Evolutionary conservation across 1,139 yeast species (phyloP), one percentile per base, ranked within the genome.

Genomic region (Candida gigantensis): DNA sequence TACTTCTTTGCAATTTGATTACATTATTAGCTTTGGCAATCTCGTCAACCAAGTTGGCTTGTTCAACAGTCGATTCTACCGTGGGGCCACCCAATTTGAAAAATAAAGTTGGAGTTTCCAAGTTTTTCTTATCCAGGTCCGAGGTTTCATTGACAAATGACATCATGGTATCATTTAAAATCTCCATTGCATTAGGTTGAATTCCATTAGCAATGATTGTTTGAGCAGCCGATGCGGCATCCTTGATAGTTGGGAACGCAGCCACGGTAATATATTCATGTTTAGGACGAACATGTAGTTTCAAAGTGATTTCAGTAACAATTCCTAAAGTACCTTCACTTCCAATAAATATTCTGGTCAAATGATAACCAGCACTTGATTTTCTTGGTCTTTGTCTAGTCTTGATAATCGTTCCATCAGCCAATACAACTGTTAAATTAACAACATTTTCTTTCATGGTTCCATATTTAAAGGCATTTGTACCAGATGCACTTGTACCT

Each of bases 71-170:
- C 7, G 75, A 68, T 9, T 60, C 58, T 28, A 69, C 58, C 28
- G 80, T 72, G 11, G 68, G 57, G 3, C 94, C 95, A 14, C 95
- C 94, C 34, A 87, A 62, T 52, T 84, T 81, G 60, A 84, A 71
- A 43, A 84, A 72, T 38, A 89, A 60, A 0, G 96, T 84, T 10
- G 96, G 95, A 34, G 70, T 65, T 55, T 86, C 96, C 37, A 60
- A 41, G 38, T 64, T 66, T 39, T 50, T 47, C 34, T 57, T 60
- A 9, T 37, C 38, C 5, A 42, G 41, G 18, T 49, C 47, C 9
- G 58, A 44, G 3, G 47, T 39, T 19, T 51, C 58, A 46, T 71
- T 71, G n/a, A 70, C 75, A 54, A 69, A 69, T 6, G 67, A 53
- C 48, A 70, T 61, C 50, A 55, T 68, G 11, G 73, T 65, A 12